Evolutionary conservation across 805 yeast species (phyloP), one percentile per base, ranked within the genome.

Genomic region (Jamesozyma lodderae): DNA sequence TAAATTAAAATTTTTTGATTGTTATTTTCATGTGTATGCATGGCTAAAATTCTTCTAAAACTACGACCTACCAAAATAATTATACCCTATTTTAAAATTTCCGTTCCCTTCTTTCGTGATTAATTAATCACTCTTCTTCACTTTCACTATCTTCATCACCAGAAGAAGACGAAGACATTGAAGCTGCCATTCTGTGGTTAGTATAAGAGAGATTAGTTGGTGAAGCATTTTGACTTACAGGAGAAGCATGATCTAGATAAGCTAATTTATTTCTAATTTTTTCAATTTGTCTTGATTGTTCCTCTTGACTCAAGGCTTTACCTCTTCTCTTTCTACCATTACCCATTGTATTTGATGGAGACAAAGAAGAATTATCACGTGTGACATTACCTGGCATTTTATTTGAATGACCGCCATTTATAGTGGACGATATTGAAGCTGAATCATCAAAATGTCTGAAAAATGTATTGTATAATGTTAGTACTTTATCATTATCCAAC

Each of bases 391-490:
- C 46, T 22, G 39, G 41, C 38, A 62, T 69, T 23, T 58, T 57
- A 44, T 57, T 61, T 13, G 56, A 56, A n/a, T n/a, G n/a, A n/a
- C n/a, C n/a, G 23, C 59, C 57, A 18, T 62, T 52, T 13, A 18
- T 30, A 8, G 23, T 21, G 3, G 24, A 5, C n/a, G n/a, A n/a
- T 5, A 22, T 16, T 4, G 37, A 37, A 7, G 41, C 39, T 11
- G 45, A 29, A 17, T 51, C 46, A 34, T 53, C 58, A 47, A 56
- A 60, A 55, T 66, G 68, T 60, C 69, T 67, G 56, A 81, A 83
- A 48, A 92, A 86, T 50, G 81, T 83, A 58, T 81, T 80, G 69
- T 87, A 90, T 45, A 92, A 68, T 54, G 84, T 83, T 57, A 84
- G 64, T 38, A 90, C 72, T 1, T 96, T 88, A 30, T 75, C 67